phyloP scores from a whole-genome alignment of 2,329 filamentous ascomycete genomes.

The Claviceps capensis region DNA sequence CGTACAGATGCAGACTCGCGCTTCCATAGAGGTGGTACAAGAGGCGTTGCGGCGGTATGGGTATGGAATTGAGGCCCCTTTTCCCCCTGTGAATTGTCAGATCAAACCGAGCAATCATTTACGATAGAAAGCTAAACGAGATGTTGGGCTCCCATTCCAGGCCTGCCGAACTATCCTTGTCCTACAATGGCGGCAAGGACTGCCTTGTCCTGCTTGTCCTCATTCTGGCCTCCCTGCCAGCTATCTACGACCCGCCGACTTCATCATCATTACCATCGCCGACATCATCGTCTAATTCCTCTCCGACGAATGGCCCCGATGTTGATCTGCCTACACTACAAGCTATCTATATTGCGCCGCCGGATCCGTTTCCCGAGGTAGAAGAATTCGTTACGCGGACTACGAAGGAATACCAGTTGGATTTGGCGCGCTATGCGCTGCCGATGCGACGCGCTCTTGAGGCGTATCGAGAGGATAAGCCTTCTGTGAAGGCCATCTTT shows the following conservation, averaged over 20 bases:
- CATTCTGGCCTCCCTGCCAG: conserved; percentile 54
- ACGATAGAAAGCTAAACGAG: too few species aligned
- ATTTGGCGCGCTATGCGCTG: conserved; percentile 58
- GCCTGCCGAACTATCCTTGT: conserved; percentile 67
- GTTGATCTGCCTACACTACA: conserved; percentile 29
- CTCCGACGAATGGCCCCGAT: conserved; percentile 3
- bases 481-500: conserved; percentile 46
- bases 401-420: conserved; percentile 56
- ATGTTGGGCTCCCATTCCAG: conserved; percentile 25
- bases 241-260: conserved; percentile 13
- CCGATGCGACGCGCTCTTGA: conserved; percentile 74
- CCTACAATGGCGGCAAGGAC: conserved; percentile 97
- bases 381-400: conserved; percentile 67
- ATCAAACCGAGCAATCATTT: neutral
- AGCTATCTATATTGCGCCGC: conserved; percentile 78
- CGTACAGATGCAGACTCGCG: conserved; percentile 62
- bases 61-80: conserved; percentile 31
- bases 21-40: conserved; percentile 59
- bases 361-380: conserved; percentile 73
- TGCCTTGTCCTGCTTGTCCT: conserved; percentile 85
- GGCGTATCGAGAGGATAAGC: conserved; percentile 55
- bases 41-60: conserved; percentile 64
- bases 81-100: neutral
- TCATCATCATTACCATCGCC: conserved; percentile 5
- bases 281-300: neutral